Evolutionary conservation across 2,329 filamentous ascomycete genomes (phyloP), one percentile per base, ranked within the genome.

Genomic region (Penicillium janthinellum): DNA sequence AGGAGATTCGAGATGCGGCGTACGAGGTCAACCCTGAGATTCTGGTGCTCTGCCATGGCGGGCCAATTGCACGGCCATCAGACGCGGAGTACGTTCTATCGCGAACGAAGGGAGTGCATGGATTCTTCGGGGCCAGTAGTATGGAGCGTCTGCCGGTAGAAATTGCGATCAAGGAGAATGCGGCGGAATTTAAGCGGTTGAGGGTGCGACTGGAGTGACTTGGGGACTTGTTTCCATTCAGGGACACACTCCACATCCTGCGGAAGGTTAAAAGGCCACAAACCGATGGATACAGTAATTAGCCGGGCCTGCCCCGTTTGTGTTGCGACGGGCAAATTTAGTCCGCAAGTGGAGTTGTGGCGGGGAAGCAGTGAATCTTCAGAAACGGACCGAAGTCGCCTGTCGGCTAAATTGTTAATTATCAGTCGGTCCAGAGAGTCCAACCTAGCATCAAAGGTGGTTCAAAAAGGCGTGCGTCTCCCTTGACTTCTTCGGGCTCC

Each of bases 71-170:
- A 3, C 80, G 80, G 54, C 86, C 86, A 0, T 76, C 84, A 49
- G 87, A 90, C 71, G 88, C 88, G 0, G 77, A 83, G 63, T 89
- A 85, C 70, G 83, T 90, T 10, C 77, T 90, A 34, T 78, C 78
- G 22, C 76, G 82, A 64, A 88, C 86, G 0, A 82, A 79, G 41
- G 88, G 87, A 0, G 77, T 90, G n/a, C 87, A 90, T 75, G 88
- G 88, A 0, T 90, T 91, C 72, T 90, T 86, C 67, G 88, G 88
- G 0, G 88, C 88, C 11, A 89, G 86, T 62, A 74, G 84, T 56
- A 88, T 90, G 84, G 88, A 90, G 73, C 77, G 88, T 45, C 73
- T 90, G 62, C 88, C 88, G 0, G 88, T 90, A 11, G 88, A 90
- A 70, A 77, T 83, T 59, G 88, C 88, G 0, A 89, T 90, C 57